Evolutionary conservation across 192 early-diverging fungal genomes (phyloP), one percentile per base, ranked within the genome.

Genomic region (Phycomyces blakesleeanus): DNA sequence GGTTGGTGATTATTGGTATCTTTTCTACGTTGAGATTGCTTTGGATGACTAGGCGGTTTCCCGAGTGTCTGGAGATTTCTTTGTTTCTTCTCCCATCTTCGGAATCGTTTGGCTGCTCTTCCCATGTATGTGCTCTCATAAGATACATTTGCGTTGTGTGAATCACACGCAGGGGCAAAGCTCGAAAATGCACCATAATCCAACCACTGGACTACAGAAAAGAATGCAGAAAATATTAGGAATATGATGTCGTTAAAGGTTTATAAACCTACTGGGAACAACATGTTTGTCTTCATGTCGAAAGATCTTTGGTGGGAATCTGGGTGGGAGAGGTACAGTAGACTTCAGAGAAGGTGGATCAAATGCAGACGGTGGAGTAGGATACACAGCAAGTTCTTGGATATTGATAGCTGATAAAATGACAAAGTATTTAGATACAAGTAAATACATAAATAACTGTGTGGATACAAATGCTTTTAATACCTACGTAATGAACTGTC

Each of bases 141-240:
- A 54, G 74, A 69, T 25, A 77, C 54, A 24, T 75, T 78, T 0
- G 77, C 76, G 53, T 77, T 73, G 20, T 71, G 62, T 6, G 82
- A 80, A 54, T 83, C 79, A 38, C 71, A 64, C 12, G 75, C 76
- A 1, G 82, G 82, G 6, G 79, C 82, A 74, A 83, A 83, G 9
- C 75, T 77, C 10, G 77, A 64, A 61, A 79, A 83, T 8, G 77
- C 67, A 16, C 77, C 68, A 57, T 76, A 83, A 39, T 76, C 63
- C 8, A 74, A 66, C 57, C 64, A 77, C 63, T 79, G 74, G n/a
- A 83, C 82, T 83, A 66, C 15, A 37, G 1, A 59, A 21, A 65
- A 38, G 10, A 59, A 21, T 1, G 66, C 39, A 57, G 4, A 3
- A 34, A n/a, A 57, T 0, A 41, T 29, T 1, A 27, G n/a, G 26